Conservation (phyloP, 202 grass and related monocot species). For the Musa balbisiana region DNA sequence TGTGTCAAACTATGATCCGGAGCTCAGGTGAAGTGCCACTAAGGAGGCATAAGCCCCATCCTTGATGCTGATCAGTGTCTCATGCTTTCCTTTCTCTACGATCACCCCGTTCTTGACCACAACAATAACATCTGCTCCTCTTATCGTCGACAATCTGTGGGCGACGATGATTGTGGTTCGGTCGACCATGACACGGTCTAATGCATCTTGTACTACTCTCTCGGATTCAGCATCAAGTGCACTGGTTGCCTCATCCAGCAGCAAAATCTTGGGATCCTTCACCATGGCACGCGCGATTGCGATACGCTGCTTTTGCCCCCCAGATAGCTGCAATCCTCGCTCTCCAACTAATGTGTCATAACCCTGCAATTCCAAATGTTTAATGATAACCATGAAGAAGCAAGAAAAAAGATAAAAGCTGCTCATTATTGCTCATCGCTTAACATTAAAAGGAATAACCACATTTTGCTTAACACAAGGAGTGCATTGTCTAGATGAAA, state of each 20-base stretch:
- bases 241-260: slow-evolving; percentile 86
- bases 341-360: slow-evolving; percentile 64
- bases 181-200: slow-evolving; percentile 52
- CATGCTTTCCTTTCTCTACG: slow-evolving; percentile 59
- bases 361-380: slow-evolving; percentile 16
- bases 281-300: slow-evolving; percentile 67
- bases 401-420: too few relatives aligned
- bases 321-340: slow-evolving; percentile 50
- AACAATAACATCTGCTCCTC: slow-evolving; percentile 43
- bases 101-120: slow-evolving; percentile 47
- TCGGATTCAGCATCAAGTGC: slow-evolving; percentile 70
- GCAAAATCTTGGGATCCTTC: slow-evolving; percentile 61
- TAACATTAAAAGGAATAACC: too few relatives aligned
- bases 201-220: slow-evolving; percentile 56
- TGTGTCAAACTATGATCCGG: background rate
- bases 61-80: slow-evolving; percentile 43
- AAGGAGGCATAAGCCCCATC: slow-evolving; percentile 64
- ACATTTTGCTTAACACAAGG: too few relatives aligned
- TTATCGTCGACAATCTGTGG: slow-evolving; percentile 62
- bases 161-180: slow-evolving; percentile 65
- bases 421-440: too few relatives aligned
- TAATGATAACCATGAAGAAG: background rate
- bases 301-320: slow-evolving; percentile 79
- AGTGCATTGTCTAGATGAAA: too few relatives aligned
- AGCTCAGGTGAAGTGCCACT: slow-evolving; percentile 40